Evolutionary conservation across 225 moss, liverwort and hornwort species (phyloP), one percentile per base, ranked within the genome.

Genomic region (Physcomitrellopsis africana): DNA sequence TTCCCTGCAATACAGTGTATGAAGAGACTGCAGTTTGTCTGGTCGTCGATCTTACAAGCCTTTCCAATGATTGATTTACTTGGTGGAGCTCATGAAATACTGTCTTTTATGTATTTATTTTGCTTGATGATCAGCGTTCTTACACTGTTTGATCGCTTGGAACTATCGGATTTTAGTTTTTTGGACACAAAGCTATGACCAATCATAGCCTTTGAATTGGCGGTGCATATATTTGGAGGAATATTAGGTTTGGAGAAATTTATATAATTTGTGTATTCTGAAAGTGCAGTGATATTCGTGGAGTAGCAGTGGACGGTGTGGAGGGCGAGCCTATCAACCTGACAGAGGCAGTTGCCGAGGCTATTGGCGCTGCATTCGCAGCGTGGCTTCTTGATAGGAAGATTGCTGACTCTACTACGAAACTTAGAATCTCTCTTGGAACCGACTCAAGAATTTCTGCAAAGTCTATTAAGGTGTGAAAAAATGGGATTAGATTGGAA

Each of bases 401-500:
- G 78, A 90, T 86, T 53, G 76, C 83, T 16, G 88, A 89, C 70
- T 90, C 86, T 29, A 80, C 86, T 37, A 73, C 78, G 23, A 88
- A 83, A 73, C 77, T 72, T 63, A 86, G 75, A 79, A 72, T 96
- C 48, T 86, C 96, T 60, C 84, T 96, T 12, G 96, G 96, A 56
- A 89, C 94, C 79, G 96, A 96, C 79, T 96, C 96, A 49, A 88
- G 96, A 84, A 89, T 96, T 63, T 89, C 96, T 32, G 92, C 96
- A 53, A 90, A 92, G 65, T 84, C 92, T 70, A 88, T 96, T 27
- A 88, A 92, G 94, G 96, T 96, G 68, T 53, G 67, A 74, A 65
- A 19, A 70, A 19, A 67, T 41, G 11, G 18, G 16, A 45, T 47
- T 41, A 43, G 17, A 52, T 13, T 18, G 32, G 54, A 46, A 17